phyloP scores from a whole-genome alignment of 108 stramenopile species.

The Cylindrotheca fusiformis region DNA sequence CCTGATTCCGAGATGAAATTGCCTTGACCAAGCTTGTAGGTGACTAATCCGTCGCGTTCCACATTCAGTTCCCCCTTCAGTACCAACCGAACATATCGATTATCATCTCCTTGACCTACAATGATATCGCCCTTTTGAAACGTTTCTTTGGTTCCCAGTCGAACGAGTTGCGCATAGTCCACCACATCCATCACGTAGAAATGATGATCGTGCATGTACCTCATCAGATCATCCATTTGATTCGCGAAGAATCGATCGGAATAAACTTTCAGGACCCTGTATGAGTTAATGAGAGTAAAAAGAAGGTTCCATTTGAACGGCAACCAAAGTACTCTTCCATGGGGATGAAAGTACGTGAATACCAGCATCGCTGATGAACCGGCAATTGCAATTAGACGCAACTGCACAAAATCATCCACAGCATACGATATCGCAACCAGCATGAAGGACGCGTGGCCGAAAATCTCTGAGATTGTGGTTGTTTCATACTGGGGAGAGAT shows the following conservation, averaged over 20 bases:
- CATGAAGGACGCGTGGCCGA: slow-evolving; percentile 77
- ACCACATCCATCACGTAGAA: slow-evolving; percentile 64
- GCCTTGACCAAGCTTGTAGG: slow-evolving; percentile 73
- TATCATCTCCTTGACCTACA: slow-evolving; percentile 49
- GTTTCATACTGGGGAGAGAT: slow-evolving; percentile 64
- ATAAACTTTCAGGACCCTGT: slow-evolving; percentile 57
- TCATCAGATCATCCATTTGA: slow-evolving; percentile 42
- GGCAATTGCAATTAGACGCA: slow-evolving; percentile 74
- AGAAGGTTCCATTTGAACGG: slow-evolving; percentile 84
- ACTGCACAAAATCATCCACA: slow-evolving; percentile 68
- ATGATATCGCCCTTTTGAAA: slow-evolving; percentile 58
- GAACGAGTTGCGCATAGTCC: slow-evolving; percentile 65
- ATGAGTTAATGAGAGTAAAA: slow-evolving; percentile 75
- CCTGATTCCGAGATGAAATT: slow-evolving; percentile 80
- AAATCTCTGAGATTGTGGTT: slow-evolving; percentile 62
- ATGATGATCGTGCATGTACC: slow-evolving; percentile 52
- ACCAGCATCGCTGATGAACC: slow-evolving; percentile 73
- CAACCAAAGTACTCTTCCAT: slow-evolving; percentile 81
- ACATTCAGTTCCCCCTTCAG: slow-evolving; percentile 68
- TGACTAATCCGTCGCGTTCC: slow-evolving; percentile 60
- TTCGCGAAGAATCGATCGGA: slow-evolving; percentile 51
- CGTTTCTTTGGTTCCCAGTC: slow-evolving; percentile 38
- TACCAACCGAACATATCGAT: slow-evolving; percentile 69
- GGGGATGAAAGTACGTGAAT: slow-evolving; percentile 89
- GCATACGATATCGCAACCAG: slow-evolving; percentile 79